Percentiles rank a stretch among this genome's conserved stretches.
phyloP scores from a whole-genome alignment of 495 filamentous ascomycete species.

The Penicillium ochrochloron region DNA sequence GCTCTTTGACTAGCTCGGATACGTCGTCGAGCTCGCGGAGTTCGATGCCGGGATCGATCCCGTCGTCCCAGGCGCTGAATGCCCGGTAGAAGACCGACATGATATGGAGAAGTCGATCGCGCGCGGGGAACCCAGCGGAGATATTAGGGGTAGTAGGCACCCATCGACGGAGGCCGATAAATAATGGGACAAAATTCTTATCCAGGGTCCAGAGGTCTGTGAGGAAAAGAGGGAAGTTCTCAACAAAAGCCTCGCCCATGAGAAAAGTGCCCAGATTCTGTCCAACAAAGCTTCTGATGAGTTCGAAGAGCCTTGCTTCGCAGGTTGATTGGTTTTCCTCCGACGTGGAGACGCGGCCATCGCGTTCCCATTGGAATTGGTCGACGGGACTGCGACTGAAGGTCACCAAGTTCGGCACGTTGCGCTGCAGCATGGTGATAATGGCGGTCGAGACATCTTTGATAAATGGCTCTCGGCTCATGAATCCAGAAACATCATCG shows the following conservation, averaged over 20 bases:
- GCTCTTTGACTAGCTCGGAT: conserved; percentile 50
- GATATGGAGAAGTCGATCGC: conserved; percentile 51
- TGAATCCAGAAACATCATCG: conserved; percentile 37
- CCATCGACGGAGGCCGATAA: conserved; percentile 57
- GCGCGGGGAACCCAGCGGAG: conserved; percentile 58
- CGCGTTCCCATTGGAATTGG: conserved; percentile 64
- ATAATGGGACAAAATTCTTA: conserved; percentile 54
- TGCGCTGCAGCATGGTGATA: conserved; percentile 43
- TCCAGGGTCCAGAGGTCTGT: conserved; percentile 61
- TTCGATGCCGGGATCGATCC: conserved; percentile 47
- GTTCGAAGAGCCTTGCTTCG: conserved; percentile 56
- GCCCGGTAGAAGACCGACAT: conserved; percentile 56
- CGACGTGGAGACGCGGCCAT: conserved; percentile 40
- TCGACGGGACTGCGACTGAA: conserved; percentile 64
- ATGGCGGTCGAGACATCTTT: conserved; percentile 42
- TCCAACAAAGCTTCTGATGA: conserved; percentile 60
- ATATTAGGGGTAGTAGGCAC: conserved; percentile 52
- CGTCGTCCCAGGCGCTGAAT: conserved; percentile 50
- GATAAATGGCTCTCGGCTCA: conserved; percentile 52
- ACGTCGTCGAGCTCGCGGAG: conserved; percentile 61
- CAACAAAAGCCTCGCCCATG: conserved; percentile 59
- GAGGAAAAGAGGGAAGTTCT: conserved; percentile 56
- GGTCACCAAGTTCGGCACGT: conserved; percentile 57
- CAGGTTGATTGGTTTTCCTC: conserved; percentile 42
- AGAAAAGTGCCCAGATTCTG: conserved; percentile 54